Conservation (phyloP, 257 asterid species). For the Capsicum rhomboideum region DNA sequence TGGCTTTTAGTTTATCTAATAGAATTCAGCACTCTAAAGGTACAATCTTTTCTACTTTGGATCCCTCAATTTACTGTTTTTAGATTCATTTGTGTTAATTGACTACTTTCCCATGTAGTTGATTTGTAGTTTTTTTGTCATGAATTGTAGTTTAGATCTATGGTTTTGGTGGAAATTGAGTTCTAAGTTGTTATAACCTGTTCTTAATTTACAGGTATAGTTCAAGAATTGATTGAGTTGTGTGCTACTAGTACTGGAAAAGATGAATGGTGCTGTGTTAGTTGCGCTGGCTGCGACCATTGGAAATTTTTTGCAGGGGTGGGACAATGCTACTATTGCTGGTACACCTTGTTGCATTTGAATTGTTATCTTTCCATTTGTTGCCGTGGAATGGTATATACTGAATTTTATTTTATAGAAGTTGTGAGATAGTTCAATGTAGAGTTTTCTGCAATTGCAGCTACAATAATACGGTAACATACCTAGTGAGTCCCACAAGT, state of each 20-base stretch:
- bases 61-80: constrained; percentile 5
- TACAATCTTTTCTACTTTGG: constrained; percentile 6
- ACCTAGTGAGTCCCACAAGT: too few species aligned
- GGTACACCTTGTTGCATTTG: constrained; percentile 25
- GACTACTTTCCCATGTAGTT: neutral
- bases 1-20: neutral
- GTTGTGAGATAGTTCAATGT: neutral
- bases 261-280: constrained; percentile 71
- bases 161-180: constrained; percentile 4
- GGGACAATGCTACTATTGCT: constrained; percentile 90
- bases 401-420: neutral
- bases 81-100: constrained; percentile 6
- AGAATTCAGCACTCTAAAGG: neutral
- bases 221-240: constrained; percentile 12
- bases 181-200: neutral
- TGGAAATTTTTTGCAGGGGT: constrained; percentile 79
- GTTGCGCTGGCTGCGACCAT: constrained; percentile 72
- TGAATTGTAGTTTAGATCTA: constrained; percentile 9
- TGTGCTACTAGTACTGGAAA: constrained; percentile 2
- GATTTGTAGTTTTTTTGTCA: neutral
- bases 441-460: neutral
- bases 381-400: neutral
- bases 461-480: neutral
- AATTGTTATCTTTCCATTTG: neutral
- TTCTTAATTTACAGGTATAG: constrained; percentile 13